Conservation (phyloP, 352 stramenopile species). For the Discostella stelligera region DNA sequence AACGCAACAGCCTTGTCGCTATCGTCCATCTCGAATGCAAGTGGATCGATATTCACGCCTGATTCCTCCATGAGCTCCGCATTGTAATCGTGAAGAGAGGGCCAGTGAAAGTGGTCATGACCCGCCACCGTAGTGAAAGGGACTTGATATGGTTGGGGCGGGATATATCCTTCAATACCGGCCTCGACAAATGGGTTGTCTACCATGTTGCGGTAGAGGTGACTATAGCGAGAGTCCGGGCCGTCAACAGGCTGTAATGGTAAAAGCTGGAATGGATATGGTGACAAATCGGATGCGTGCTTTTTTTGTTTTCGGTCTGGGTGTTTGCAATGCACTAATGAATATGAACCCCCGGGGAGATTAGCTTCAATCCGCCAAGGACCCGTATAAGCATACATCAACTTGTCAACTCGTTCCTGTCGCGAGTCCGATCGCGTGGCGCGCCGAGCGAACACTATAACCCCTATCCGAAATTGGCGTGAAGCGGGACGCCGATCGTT, state of each 20-base stretch:
- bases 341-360: constrained; percentile 14
- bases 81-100: constrained; percentile 3
- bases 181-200: neutral
- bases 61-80: neutral
- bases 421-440: constrained; percentile 5
- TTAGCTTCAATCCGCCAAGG: constrained; percentile 7
- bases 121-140: neutral
- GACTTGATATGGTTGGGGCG: neutral
- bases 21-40: neutral
- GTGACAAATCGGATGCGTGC: constrained; percentile 14
- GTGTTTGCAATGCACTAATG: constrained; percentile 4
- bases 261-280: constrained; percentile 11
- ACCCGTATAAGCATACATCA: constrained; percentile 16
- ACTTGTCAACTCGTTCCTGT: constrained; percentile 9
- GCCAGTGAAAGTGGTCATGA: constrained; percentile 4
- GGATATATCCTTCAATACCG: constrained; percentile 9
- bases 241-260: constrained; percentile 9
- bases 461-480: neutral
- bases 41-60: neutral
- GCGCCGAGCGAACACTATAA: neutral
- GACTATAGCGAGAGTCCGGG: constrained; percentile 9
- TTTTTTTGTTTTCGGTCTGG: constrained; percentile 1
- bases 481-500: neutral
- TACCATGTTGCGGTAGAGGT: constrained; percentile 1
- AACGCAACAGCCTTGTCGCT: neutral